Conservation (phyloP, 2,329 filamentous ascomycete species). For the Epichloe sibirici region DNA sequence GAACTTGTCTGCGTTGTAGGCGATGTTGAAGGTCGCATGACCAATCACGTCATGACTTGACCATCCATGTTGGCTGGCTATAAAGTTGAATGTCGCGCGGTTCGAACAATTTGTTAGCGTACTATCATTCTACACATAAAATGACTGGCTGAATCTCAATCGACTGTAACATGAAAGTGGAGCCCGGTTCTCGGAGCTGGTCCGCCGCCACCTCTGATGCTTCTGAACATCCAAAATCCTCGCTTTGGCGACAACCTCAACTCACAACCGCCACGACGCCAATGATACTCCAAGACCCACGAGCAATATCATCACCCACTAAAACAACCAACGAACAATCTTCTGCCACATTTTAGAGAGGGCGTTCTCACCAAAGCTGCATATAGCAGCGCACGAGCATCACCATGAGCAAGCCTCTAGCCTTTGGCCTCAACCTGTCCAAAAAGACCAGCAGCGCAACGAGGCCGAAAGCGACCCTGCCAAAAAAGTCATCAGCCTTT, state of each 20-base stretch:
- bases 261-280: neutral
- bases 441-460: conserved; percentile 41
- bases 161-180: neutral
- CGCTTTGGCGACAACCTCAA: neutral
- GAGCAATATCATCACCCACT: neutral
- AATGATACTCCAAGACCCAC: too few species aligned
- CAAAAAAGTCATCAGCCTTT: conserved; percentile 43
- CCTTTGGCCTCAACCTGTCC: conserved; percentile 46
- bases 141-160: too few species aligned
- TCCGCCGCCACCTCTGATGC: neutral
- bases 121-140: too few species aligned
- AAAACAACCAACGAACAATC: neutral
- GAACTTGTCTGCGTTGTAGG: neutral
- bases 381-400: neutral
- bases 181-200: neutral
- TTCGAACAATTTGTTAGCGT: too few species aligned
- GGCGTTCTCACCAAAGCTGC: neutral
- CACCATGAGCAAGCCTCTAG: conserved; percentile 37
- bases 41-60: conserved; percentile 6
- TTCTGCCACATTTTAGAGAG: neutral
- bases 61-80: neutral
- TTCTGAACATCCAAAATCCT: too few species aligned
- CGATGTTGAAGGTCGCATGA: neutral
- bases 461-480: conserved; percentile 31
- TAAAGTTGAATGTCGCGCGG: too few species aligned